Conservation (phyloP, 805 yeast genomes). For the Metschnikowia baotianmanensis region DNA sequence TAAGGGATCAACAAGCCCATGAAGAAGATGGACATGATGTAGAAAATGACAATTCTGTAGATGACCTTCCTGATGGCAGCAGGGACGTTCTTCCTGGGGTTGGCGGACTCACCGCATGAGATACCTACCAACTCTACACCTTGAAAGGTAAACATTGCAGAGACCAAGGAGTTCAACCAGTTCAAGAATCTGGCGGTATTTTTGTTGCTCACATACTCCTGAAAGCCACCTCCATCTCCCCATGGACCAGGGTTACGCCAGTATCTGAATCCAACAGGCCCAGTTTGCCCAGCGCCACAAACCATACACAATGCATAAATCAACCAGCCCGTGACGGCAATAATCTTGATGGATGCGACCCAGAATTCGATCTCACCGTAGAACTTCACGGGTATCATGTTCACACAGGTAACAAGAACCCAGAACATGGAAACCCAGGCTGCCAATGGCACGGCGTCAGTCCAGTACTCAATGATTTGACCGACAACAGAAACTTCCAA, state of each 20-base stretch:
- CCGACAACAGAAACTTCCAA: constrained; percentile 72
- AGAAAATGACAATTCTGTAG: constrained; percentile 62
- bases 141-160: constrained; percentile 78
- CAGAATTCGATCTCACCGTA: constrained; percentile 79
- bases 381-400: constrained; percentile 64
- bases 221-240: constrained; percentile 56
- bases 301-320: constrained; percentile 68
- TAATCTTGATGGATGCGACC: constrained; percentile 64
- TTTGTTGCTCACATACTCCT: constrained; percentile 33
- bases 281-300: constrained; percentile 67
- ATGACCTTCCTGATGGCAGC: constrained; percentile 69
- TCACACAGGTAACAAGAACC: constrained; percentile 50
- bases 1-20: constrained; percentile 70
- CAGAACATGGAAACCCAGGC: constrained; percentile 73
- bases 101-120: constrained; percentile 69
- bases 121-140: constrained; percentile 78
- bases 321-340: constrained; percentile 70
- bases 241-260: constrained; percentile 80
- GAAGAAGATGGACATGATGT: constrained; percentile 62
- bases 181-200: constrained; percentile 63
- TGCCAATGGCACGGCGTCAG: constrained; percentile 62
- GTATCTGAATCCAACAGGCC: constrained; percentile 75
- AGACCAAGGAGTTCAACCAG: constrained; percentile 65
- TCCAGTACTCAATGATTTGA: constrained; percentile 62
- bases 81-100: constrained; percentile 70